Evolutionary conservation across 1,139 yeast species (phyloP), one percentile per base, ranked within the genome.

Genomic region (Lodderomyces jiufengensis): DNA sequence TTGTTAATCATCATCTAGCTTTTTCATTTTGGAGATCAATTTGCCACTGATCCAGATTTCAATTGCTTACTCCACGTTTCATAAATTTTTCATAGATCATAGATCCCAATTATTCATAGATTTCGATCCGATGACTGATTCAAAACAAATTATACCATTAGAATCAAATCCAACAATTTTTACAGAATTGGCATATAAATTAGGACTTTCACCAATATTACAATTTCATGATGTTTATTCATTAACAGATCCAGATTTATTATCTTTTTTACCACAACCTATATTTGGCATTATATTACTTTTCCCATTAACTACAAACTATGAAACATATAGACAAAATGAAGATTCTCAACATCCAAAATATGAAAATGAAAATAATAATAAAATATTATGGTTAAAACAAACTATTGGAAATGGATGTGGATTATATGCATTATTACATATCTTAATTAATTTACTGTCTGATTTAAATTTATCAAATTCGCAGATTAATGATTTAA

Each of bases 141-240:
- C 39, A n/a, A 42, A 37, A 32, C 46, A 35, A 36, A 90, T 87
- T 27, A 81, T 87, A 10, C 97, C 98, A 2, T 64, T 92, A 30
- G 98, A 92, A 56, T 85, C 95, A 10, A 87, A 88, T 49, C 98
- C 98, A 0, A 82, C 73, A 13, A 79, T 92, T 7, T 88, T 92
- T 63, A 76, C 84, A n/a, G 67, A 66, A 1, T 78, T 87, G 47
- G 83, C 90, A 2, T 69, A 64, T 29, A 69, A 71, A 27, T 55
- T 92, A 32, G 97, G 97, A 0, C 66, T 90, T 5, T 59, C 78
- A 0, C 73, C 78, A 1, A 57, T 73, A 3, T 66, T 81, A 18
- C 72, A 69, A 33, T 90, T 86, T 57, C 79, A 76, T 40, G 98
- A 92, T 52, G 85, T 92, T 3, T 88, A 78, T 55, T 85, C 97